phyloP scores from a whole-genome alignment of 495 filamentous ascomycete species.

The Neurospora sp. region DNA sequence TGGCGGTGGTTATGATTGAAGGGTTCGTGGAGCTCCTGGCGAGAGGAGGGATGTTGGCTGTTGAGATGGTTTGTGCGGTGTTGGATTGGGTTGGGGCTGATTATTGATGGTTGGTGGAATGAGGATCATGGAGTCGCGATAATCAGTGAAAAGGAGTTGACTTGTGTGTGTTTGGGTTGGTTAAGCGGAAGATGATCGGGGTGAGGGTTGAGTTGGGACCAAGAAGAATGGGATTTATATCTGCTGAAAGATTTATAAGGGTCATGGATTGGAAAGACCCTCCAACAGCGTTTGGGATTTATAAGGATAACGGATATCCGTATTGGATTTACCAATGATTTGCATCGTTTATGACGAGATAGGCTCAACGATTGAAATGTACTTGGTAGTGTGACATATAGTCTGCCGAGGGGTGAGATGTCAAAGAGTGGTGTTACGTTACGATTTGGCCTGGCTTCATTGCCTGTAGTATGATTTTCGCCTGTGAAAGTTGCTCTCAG shows the following conservation, averaged over 20 bases:
- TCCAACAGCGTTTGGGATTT: neutral
- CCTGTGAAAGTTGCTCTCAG: neutral
- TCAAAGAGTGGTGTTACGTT: neutral
- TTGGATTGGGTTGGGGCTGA: conserved; percentile 27
- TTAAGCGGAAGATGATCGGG: neutral
- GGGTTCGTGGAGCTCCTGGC: conserved; percentile 13
- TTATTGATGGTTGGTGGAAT: conserved; percentile 8
- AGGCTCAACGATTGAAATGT: neutral
- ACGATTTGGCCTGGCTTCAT: neutral
- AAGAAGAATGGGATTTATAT: neutral
- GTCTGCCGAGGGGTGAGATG: neutral
- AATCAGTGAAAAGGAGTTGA: neutral
- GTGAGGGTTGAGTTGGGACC: neutral
- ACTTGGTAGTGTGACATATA: neutral
- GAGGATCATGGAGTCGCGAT: neutral
- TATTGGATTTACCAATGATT: neutral
- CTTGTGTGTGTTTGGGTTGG: neutral
- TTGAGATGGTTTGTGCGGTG: conserved; percentile 20
- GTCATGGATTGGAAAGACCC: neutral
- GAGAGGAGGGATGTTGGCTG: conserved; percentile 14
- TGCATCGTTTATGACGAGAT: neutral
- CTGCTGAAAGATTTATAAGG: neutral
- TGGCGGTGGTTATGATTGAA: conserved; percentile 20
- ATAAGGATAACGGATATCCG: neutral
- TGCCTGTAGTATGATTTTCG: neutral